A percentile compares a stretch with the other conserved stretches of the same genome.
phyloP scores from a whole-genome alignment of 495 filamentous ascomycete species.

The Hypoxylon crocopeplum region DNA sequence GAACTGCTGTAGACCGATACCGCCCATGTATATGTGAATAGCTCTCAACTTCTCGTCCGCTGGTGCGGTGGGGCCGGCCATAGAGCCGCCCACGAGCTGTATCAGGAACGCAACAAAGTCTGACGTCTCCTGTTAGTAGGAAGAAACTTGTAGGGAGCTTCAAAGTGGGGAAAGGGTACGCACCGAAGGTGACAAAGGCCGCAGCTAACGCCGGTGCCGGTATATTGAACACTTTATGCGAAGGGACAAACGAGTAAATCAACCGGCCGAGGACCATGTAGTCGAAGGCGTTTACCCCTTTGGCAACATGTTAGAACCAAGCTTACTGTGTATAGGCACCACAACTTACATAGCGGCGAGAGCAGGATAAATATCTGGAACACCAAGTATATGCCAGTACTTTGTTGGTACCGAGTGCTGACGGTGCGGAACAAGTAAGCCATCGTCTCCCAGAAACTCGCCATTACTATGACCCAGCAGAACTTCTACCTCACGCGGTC shows the following conservation, averaged over 20 bases:
- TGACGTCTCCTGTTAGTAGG: too few relatives aligned
- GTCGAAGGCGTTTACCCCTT: slow-evolving; percentile 67
- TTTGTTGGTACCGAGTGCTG: slow-evolving; percentile 29
- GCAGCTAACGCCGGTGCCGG: slow-evolving; percentile 56
- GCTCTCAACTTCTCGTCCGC: slow-evolving; percentile 41
- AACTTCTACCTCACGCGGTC: slow-evolving; percentile 46
- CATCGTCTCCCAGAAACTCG: slow-evolving; percentile 52
- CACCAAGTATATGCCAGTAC: slow-evolving; percentile 34
- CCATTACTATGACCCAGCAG: slow-evolving; percentile 63
- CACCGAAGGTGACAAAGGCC: slow-evolving; percentile 64
- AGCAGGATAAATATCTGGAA: slow-evolving; percentile 39
- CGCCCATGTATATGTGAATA: slow-evolving; percentile 59
- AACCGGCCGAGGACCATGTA: slow-evolving; percentile 74
- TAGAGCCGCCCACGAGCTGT: slow-evolving; percentile 58
- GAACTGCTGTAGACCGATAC: slow-evolving; percentile 57
- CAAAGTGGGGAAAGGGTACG: not conserved
- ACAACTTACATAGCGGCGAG: slow-evolving; percentile 27
- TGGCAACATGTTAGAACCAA: not conserved
- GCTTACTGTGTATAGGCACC: too few relatives aligned
- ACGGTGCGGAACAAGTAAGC: slow-evolving; percentile 46
- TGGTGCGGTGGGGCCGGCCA: slow-evolving; percentile 35
- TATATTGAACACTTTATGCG: slow-evolving; percentile 54
- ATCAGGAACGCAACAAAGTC: slow-evolving; percentile 66
- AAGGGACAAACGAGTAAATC: slow-evolving; percentile 63
- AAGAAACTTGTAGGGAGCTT: too few relatives aligned